Base-by-base conservation (phyloP, 2,329 filamentous ascomycete species). In the Pseudogymnoascus sp. region DNA sequence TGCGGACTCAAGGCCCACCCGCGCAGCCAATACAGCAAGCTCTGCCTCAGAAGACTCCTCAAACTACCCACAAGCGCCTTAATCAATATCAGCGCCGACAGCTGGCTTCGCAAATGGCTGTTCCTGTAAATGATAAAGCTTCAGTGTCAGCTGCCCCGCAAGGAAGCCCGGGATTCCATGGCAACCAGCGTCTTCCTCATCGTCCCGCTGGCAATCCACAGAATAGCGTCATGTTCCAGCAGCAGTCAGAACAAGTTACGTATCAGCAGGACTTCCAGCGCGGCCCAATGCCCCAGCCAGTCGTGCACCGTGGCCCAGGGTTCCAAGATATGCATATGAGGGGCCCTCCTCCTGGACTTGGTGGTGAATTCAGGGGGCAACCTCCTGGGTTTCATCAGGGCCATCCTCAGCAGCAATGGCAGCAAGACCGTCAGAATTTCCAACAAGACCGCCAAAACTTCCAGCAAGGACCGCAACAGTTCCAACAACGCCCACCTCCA, bases 251-350 rank as follows among this genome's bases (percentile, higher is more conserved):
- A 40, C 63, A 66, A 15, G 46, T 67, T 37, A 61, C 56, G 21
- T 63, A 68, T 21, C 68, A 70, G 17, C 37, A 66, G 4, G 61
- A 67, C 40, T 70, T 70, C 7, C 70, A 69, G 61, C 68, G 71
- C 66, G 33, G 59, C 66, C 31, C 68, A 65, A 21, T 69, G 69
- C 17, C 65, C 67, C 35, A 71, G 68, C 40, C 65, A 68, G 17
- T 38, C 70, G 21, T 65, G 4, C 26, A 53, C 7, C 46, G n/a
- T 31, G 46, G 46, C 7, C 46, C 15, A 5, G 23, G 46, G 4
- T 53, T 53, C 26, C 46, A 53, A 53, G 46, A 53, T 17, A 53
- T 11, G 7, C 2, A 53, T 15, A 26, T 53, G 15, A 53, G 26
- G 7, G 46, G 46, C 3, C 46, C 46, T 1, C 46, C 46, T 19